Percentiles rank a stretch among this genome's conserved stretches.
These are phyloP conservation scores for Scleroderma citrinum DNA, from an alignment of 768 basidiomycete species.

Conservation along the genomic window DNA sequence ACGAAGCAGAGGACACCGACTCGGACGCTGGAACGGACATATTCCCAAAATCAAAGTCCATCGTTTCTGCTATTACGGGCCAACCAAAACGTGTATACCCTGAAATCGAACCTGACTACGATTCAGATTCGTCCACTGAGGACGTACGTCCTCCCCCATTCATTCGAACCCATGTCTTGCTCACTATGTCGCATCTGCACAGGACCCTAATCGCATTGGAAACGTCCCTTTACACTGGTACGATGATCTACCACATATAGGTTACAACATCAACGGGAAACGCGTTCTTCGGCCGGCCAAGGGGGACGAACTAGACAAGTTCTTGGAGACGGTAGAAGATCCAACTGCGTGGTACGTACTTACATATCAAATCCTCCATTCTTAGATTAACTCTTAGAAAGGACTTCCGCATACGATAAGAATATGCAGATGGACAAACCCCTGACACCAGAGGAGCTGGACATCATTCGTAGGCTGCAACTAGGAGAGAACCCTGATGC, in stretches of 20 bases:
- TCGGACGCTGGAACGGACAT: conserved; percentile 47
- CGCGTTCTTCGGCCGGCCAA: conserved; percentile 89
- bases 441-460: conserved; percentile 84
- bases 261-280: conserved; percentile 93
- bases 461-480: conserved; percentile 90
- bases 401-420: conserved; percentile 93
- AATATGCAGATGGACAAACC: conserved; percentile 80
- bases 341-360: conserved; percentile 72
- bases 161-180: not conserved
- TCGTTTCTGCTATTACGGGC: conserved; percentile 80
- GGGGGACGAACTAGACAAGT: conserved; percentile 96
- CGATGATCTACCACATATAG: conserved; percentile 98
- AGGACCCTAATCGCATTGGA: conserved; percentile 95
- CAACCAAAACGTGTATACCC: conserved; percentile 78
- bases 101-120: conserved; percentile 86
- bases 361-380: not conserved
- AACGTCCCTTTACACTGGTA: conserved; percentile 98
- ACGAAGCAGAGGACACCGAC: conserved; percentile 34
- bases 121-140: conserved; percentile 88
- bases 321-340: conserved; percentile 89
- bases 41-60: conserved; percentile 58
- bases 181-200: conserved; percentile 9
- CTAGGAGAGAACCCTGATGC: conserved; percentile 88
- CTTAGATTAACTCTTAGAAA: conserved; percentile 22
- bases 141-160: conserved; percentile 49